Conservation (phyloP, 1,139 yeast genomes). For the Lodderomyces beijingensis region DNA sequence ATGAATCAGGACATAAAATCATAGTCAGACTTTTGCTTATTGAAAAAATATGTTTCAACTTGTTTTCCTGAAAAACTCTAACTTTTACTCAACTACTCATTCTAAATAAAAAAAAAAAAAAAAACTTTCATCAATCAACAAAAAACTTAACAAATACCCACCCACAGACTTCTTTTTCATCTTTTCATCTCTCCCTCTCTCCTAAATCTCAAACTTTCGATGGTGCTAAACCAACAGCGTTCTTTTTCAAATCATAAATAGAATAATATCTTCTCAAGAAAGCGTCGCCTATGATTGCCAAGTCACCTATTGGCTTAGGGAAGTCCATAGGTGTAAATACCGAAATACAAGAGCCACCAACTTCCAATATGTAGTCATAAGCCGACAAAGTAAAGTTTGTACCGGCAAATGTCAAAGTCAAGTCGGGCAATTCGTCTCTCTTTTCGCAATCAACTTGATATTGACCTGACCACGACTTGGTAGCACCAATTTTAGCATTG, state of each 20-base stretch:
- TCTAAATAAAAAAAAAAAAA: no score
- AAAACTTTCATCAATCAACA: no score
- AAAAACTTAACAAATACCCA: no score
- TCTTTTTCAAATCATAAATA: conserved; percentile 80
- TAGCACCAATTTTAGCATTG: conserved; percentile 94
- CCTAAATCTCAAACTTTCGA: conserved; percentile 10
- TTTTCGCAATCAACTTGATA: conserved; percentile 84
- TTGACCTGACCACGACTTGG: conserved; percentile 96
- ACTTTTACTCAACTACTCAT: no score
- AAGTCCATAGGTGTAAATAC: conserved; percentile 96
- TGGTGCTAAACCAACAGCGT: conserved; percentile 88
- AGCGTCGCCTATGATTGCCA: conserved; percentile 95
- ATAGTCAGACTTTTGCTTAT: no score
- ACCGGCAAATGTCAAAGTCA: conserved; percentile 85
- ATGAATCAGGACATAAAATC: no score
- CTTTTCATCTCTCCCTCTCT: no score
- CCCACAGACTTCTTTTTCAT: no score
- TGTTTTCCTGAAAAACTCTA: no score
- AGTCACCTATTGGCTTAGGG: conserved; percentile 94
- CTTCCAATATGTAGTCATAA: conserved; percentile 88
- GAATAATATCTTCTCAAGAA: conserved; percentile 95
- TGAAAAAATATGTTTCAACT: no score
- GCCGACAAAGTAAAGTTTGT: conserved; percentile 85
- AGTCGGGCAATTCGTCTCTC: conserved; percentile 81
- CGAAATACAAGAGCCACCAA: conserved; percentile 90